These are phyloP conservation scores for Dactylonectria macrodidyma DNA, from an alignment of 2,329 filamentous ascomycete species.

Conservation along the genomic window DNA sequence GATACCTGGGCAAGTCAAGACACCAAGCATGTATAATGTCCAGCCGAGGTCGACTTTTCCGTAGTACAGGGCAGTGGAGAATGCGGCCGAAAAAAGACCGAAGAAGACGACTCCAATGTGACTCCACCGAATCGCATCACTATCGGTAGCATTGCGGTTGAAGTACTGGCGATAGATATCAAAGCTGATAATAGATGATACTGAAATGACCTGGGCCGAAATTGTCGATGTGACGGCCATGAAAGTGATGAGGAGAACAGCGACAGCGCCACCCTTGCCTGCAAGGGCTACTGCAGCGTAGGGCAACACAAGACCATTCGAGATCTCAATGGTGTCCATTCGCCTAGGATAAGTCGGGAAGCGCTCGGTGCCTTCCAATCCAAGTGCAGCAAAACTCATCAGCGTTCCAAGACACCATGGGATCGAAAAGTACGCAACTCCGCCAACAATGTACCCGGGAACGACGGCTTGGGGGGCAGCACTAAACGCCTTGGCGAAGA, in stretches of 20 bases:
- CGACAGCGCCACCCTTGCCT: conserved; percentile 79
- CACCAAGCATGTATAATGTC: conserved; percentile 69
- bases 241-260: conserved; percentile 78
- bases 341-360: conserved; percentile 70
- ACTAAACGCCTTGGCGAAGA: conserved; percentile 68
- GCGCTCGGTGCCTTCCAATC: conserved; percentile 60
- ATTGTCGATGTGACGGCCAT: conserved; percentile 80
- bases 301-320: conserved; percentile 78
- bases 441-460: conserved; percentile 67
- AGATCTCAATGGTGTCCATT: conserved; percentile 73
- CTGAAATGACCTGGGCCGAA: conserved; percentile 67
- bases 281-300: conserved; percentile 79
- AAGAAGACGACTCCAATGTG: conserved; percentile 69
- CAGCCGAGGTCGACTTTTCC: conserved; percentile 68
- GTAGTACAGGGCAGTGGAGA: conserved; percentile 68
- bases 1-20: conserved; percentile 67
- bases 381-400: conserved; percentile 64
- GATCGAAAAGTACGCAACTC: conserved; percentile 68
- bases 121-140: conserved; percentile 65
- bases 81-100: conserved; percentile 64
- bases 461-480: conserved; percentile 63
- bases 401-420: conserved; percentile 68
- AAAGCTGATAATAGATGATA: conserved; percentile 68
- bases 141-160: conserved; percentile 61
- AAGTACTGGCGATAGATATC: conserved; percentile 68